Evolutionary conservation across 257 asterid species (phyloP), one percentile per base, ranked within the genome.

Genomic region (Solanum chiquidenum): DNA sequence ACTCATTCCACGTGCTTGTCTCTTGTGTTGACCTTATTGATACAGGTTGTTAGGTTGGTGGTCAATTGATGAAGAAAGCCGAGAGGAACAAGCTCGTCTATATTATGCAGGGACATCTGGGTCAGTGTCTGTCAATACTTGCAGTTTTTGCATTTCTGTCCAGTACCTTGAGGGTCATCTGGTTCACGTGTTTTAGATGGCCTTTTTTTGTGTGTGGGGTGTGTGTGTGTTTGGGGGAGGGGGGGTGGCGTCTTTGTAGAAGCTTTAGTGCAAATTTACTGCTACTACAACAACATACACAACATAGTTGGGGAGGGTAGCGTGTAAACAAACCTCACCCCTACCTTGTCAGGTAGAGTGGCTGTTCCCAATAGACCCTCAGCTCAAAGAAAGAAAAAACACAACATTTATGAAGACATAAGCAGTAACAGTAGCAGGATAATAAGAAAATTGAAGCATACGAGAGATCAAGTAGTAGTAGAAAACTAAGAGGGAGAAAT

Each of bases 31-130:
- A 68, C 85, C 74, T 79, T 75, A 64, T 88, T 72, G 21, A 9
- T 84, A 86, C 93, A 95, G 98, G 94, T 94, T 95, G 71, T 88
- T 97, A 82, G 99, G 99, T 77, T 97, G 98, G 98, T 97, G 99
- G 99, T 97, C 99, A 37, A 95, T 97, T 83, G 99, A 97, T 87
- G 98, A 95, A 95, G 94, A 95, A 86, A 95, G 99, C 89, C 94
- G 92, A 84, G 98, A 95, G 91, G 99, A 97, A 91, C 95, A 94
- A 90, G 99, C 99, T 86, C 96, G 96, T 77, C 90, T 97, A 58
- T 97, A 94, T 88, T 92, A 77, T 90, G 91, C 95, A 3, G 93
- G 90, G 86, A 92, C 93, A 86, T 93, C 98, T 12, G 98, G 98
- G 98, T 96, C 69, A 83, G 91, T 90, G 37, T 82, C 84, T 72